These are phyloP conservation scores for Vaccinium darrowii DNA, from an alignment of 148 eudicot genomes.

Conservation along the genomic window DNA sequence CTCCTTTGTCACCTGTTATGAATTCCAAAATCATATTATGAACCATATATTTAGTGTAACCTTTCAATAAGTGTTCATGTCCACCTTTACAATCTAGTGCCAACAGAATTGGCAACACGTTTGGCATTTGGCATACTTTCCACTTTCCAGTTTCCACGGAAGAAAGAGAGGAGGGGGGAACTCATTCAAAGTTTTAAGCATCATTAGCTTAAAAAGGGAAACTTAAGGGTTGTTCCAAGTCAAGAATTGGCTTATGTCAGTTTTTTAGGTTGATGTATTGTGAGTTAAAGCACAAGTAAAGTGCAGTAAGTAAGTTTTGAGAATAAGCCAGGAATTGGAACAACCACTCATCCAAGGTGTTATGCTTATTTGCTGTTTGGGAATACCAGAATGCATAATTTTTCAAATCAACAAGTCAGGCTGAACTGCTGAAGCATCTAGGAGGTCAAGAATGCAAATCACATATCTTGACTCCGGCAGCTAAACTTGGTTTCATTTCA, in stretches of 20 bases:
- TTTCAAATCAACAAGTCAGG: conserved; percentile 9
- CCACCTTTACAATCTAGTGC: neutral
- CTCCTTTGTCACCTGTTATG: conserved; percentile 86
- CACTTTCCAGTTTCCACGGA: neutral
- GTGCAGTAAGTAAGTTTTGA: too few relatives aligned
- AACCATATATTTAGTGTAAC: conserved; percentile 1
- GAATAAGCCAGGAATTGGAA: too few relatives aligned
- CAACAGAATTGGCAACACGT: neutral
- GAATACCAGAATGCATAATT: neutral
- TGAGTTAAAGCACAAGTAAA: too few relatives aligned
- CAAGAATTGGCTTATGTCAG: too few relatives aligned
- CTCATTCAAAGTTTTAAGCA: neutral
- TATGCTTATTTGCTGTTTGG: neutral
- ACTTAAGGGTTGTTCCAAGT: too few relatives aligned
- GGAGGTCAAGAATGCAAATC: neutral
- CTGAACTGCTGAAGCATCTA: neutral
- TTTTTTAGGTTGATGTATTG: too few relatives aligned
- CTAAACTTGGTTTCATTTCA: neutral
- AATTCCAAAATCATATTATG: conserved; percentile 10
- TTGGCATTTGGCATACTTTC: neutral
- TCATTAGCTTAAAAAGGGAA: too few relatives aligned
- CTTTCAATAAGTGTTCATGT: neutral
- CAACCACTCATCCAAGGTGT: neutral
- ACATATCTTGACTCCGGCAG: neutral
- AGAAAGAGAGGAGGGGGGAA: neutral